phyloP scores from a whole-genome alignment of 1,284 basidiomycete genomes.

The Rhodotorula sp. region DNA sequence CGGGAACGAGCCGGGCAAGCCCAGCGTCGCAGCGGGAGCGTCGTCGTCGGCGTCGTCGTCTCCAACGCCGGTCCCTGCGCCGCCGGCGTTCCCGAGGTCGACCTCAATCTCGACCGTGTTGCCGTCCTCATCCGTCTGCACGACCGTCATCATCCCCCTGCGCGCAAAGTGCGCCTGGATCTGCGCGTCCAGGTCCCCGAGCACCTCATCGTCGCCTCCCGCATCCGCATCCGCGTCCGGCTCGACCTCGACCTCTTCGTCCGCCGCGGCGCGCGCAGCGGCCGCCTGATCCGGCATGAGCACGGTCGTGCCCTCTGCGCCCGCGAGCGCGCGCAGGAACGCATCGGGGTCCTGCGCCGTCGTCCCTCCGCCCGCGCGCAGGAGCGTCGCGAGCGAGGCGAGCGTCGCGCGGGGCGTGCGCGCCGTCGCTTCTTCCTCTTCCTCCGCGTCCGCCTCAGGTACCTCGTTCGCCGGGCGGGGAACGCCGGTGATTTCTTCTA shows the following conservation, averaged over 20 bases:
- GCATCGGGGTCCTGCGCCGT: background rate
- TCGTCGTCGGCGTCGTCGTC: slow-evolving; percentile 1
- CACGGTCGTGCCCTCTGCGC: background rate
- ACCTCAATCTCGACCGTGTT: background rate
- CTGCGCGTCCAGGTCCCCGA: background rate
- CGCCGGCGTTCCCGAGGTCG: background rate
- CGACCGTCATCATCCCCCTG: background rate
- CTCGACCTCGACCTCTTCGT: background rate
- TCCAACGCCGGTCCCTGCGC: no score
- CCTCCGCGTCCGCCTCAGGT: background rate
- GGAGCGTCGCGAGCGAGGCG: slow-evolving; percentile 42
- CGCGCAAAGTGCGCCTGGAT: background rate
- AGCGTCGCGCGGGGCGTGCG: slow-evolving; percentile 45
- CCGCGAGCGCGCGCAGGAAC: background rate
- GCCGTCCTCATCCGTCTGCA: background rate
- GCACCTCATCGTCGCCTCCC: background rate
- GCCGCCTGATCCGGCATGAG: background rate
- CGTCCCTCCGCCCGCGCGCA: background rate
- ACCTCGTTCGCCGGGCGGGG: background rate
- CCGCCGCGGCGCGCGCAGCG: no score
- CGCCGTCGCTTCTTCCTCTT: background rate
- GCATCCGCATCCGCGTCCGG: background rate
- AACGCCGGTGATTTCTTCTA: slow-evolving; percentile 24
- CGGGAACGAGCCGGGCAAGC: background rate
- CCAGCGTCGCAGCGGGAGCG: background rate